Percentiles rank a stretch among this genome's conserved stretches.
phyloP scores from a whole-genome alignment of 2,329 filamentous ascomycete genomes.

The Fusarium nodosum region DNA sequence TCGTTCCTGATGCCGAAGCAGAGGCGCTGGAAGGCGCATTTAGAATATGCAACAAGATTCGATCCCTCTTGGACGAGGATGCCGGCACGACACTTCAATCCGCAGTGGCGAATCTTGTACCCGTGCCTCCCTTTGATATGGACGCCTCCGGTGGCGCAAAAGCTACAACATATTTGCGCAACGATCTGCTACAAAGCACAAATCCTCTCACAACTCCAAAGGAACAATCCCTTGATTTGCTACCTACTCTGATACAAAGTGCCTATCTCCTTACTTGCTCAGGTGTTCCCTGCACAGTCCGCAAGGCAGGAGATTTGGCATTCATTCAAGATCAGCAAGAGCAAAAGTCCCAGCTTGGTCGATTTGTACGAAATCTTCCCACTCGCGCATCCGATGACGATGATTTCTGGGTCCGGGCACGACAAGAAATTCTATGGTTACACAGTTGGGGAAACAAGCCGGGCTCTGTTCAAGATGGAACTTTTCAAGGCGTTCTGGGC shows the following conservation, averaged over 20 bases:
- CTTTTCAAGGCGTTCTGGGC: conserved; percentile 73
- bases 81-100: conserved; percentile 66
- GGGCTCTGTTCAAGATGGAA: conserved; percentile 48
- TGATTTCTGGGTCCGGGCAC: conserved; percentile 71
- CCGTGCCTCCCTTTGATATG: conserved; percentile 52
- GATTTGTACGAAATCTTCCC: conserved; percentile 68
- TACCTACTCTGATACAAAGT: conserved; percentile 74
- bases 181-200: conserved; percentile 67
- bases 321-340: conserved; percentile 74
- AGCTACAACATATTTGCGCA: conserved; percentile 52
- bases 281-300: conserved; percentile 65
- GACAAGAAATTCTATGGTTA: conserved; percentile 79
- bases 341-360: conserved; percentile 71
- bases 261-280: conserved; percentile 67
- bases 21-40: conserved; percentile 73
- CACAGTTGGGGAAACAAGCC: conserved; percentile 74
- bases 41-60: conserved; percentile 69
- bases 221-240: conserved; percentile 66
- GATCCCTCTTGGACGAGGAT: conserved; percentile 69
- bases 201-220: conserved; percentile 76
- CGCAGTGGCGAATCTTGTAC: conserved; percentile 61
- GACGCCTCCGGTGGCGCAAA: conserved; percentile 43
- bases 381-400: conserved; percentile 70
- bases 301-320: conserved; percentile 71
- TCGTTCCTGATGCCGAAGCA: conserved; percentile 70